These are phyloP conservation scores for Fusarium gaditjirri DNA, from an alignment of 2,329 filamentous ascomycete genomes.

Conservation along the genomic window DNA sequence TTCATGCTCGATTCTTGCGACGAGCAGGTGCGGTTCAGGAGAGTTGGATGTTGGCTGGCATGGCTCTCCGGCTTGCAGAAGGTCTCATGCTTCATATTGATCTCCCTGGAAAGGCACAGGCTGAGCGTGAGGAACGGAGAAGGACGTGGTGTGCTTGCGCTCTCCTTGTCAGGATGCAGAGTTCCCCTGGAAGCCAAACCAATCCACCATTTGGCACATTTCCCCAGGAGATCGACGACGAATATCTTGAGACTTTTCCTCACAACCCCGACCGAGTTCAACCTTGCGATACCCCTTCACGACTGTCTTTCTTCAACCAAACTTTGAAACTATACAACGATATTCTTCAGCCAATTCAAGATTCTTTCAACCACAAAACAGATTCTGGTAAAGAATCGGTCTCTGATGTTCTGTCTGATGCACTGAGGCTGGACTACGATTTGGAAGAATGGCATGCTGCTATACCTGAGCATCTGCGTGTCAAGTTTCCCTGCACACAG, in stretches of 20 bases:
- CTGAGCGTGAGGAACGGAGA: conserved; percentile 38
- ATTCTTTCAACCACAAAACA: conserved; percentile 5
- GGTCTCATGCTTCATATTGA: conserved; percentile 40
- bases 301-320: conserved; percentile 40
- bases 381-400: conserved; percentile 1
- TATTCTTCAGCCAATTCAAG: conserved; percentile 37
- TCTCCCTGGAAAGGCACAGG: conserved; percentile 34
- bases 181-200: conserved; percentile 18
- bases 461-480: conserved; percentile 34
- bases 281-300: conserved; percentile 33
- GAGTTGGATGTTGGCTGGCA: conserved; percentile 40
- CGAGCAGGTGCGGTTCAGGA: conserved; percentile 32
- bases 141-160: conserved; percentile 44
- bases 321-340: conserved; percentile 34
- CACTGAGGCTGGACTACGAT: conserved; percentile 34
- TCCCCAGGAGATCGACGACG: conserved; percentile 41
- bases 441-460: conserved; percentile 39
- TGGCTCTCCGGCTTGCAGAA: conserved; percentile 42
- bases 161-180: conserved; percentile 38
- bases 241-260: conserved; percentile 29
- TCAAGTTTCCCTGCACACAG: conserved; percentile 31
- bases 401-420: conserved; percentile 22
- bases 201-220: conserved; percentile 24
- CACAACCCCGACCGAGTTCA: conserved; percentile 18
- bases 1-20: conserved; percentile 42